These are phyloP conservation scores for Dendrocalamus sinicus DNA, from an alignment of 176 grass and related monocot species.

Conservation along the genomic window DNA sequence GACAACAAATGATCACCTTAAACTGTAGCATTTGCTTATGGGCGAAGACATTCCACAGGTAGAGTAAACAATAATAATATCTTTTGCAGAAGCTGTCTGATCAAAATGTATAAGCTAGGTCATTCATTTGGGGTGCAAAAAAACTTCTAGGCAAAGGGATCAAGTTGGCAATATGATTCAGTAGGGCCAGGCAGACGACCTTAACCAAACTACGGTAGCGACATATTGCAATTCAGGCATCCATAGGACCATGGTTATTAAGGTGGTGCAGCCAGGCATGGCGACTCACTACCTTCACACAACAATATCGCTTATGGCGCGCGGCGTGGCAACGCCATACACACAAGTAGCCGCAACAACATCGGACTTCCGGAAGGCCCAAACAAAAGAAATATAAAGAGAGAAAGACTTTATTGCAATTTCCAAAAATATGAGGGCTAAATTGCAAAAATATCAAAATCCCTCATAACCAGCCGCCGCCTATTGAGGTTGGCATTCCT, in stretches of 20 bases:
- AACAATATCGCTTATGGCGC: too few species aligned
- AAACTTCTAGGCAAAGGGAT: background rate
- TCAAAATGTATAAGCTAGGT: background rate
- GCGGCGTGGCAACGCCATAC: too few species aligned
- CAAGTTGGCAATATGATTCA: background rate
- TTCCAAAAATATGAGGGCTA: too few species aligned
- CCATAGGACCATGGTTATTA: background rate
- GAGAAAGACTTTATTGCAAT: too few species aligned
- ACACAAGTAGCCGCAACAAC: too few species aligned
- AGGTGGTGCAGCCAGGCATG: too few species aligned
- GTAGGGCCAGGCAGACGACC: background rate
- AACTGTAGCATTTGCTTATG: slow-evolving; percentile 1
- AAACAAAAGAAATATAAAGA: too few species aligned
- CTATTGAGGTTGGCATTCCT: too few species aligned
- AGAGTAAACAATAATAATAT: background rate
- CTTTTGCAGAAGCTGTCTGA: background rate
- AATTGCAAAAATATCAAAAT: too few species aligned
- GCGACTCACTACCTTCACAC: too few species aligned
- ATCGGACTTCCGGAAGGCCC: too few species aligned
- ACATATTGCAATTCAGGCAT: background rate
- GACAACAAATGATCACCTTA: background rate
- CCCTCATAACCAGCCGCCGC: too few species aligned
- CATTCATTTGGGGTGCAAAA: background rate
- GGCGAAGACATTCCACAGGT: background rate
- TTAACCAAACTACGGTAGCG: background rate